A percentile compares a stretch with the other conserved stretches of the same genome.
Evolutionary conservation across 23 red algal species (phyloP).

Genomic region (Gracilariopsis chorda): DNA sequence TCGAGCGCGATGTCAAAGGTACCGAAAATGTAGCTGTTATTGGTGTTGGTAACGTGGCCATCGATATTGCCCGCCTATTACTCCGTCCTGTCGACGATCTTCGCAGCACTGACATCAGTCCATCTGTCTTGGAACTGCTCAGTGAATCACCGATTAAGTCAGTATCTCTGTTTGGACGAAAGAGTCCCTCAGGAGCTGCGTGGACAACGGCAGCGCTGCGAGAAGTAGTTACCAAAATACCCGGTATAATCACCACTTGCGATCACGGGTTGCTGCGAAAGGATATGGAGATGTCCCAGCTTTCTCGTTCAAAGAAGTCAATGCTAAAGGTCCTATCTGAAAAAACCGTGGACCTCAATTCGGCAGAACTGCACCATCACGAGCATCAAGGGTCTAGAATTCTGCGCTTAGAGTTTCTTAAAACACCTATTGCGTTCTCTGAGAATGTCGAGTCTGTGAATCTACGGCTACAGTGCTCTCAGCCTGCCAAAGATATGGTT

Average conservation of each 20-base stretch:
- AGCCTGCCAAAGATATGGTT: background rate
- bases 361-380: background rate
- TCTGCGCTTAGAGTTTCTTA: conserved; percentile 9
- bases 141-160: background rate
- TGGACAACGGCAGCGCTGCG: conserved; percentile 61
- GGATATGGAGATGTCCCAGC: background rate
- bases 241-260: background rate
- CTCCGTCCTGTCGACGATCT: conserved; percentile 31
- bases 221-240: conserved; percentile 31
- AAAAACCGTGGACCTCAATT: background rate
- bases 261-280: background rate
- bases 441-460: background rate
- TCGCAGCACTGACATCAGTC: conserved; percentile 11
- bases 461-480: background rate
- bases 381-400: background rate
- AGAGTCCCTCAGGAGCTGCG: background rate
- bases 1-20: background rate
- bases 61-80: conserved; percentile 89
- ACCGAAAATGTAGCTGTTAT: conserved; percentile 62
- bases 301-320: background rate
- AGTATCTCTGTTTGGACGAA: conserved; percentile 42
- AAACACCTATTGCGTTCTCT: background rate
- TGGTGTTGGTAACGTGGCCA: conserved; percentile 90
- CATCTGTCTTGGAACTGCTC: background rate
- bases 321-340: conserved; percentile 33